Evolutionary conservation across 208 protist species (phyloP), one percentile per base, ranked within the genome.

Genomic region (Wallacemonas sp.): DNA sequence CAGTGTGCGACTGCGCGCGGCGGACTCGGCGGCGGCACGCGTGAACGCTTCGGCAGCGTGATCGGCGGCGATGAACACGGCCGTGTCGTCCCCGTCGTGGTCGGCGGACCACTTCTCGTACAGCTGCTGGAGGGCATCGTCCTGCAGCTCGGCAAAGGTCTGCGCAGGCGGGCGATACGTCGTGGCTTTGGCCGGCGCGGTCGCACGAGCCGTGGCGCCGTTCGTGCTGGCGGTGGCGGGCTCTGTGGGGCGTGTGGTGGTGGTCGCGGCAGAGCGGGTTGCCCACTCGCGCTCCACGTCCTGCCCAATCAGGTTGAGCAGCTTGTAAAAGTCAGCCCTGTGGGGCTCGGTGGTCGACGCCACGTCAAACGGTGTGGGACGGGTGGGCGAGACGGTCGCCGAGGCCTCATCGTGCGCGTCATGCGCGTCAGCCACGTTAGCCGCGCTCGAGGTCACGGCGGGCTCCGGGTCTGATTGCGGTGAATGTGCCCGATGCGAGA

Each of bases 1-100:
- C 1, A 18, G 11, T 4, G 67, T 42, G 20, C 20, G 11, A n/a
- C 12, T 42, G 14, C n/a, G 32, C 14, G 26, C 10, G 8, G 26
- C 29, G 1, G 65, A 55, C 18, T 36, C 20, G 31, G 67, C 66
- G 14, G 78, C 64, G 14, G 86, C 86, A 0, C 88, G 45, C 20
- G 86, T 76, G 52, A 95, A 91, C 12, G 89, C 89, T 39, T 79
- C 75, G 1, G 78, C 68, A 48, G 78, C 74, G 61, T 95, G 78
- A 16, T 95, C 79, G 16, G 84, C 69, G 0, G 86, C 86, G 10
- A 95, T 78, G 50, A 95, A 95, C 39, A 76, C 79, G 0, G 45
- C 59, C 20, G 25, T 25, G 18, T 22, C 63, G 32, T 65, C 66
- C 48, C 36, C 49, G 42, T 26, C 48, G 50, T 77, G 32, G 57